Evolutionary conservation across 257 asterid genomes (phyloP), one percentile per base, ranked within the genome.

Genomic region (Primulina huaijiensis): DNA sequence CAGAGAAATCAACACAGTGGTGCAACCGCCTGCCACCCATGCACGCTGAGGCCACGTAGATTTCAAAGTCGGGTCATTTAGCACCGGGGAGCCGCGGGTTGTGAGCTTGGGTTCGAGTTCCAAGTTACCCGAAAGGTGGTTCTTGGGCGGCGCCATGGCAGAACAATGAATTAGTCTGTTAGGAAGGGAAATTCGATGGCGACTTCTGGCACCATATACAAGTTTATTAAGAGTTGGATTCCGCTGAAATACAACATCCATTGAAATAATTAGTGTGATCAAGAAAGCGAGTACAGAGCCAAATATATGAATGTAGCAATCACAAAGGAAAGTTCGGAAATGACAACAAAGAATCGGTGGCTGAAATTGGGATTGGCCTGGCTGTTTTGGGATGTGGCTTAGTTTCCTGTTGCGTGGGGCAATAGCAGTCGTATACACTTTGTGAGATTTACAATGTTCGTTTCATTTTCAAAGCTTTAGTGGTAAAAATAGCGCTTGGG

Each of bases 11-110:
- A 87, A 78, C 64, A 92, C 89, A 61, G 96, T 83, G 75, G 87
- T 77, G 89, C 95, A 87, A 2, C 97, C 97, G 9, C 84, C 70
- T 0, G 88, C 83, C 8, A 87, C 72, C 97, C 96, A 92, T 0
- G 93, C 92, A 5, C 95, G 89, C 75, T 88, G 97, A 37, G 93
- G 38, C 98, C 97, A 87, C 0, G 89, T 86, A 6, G 97, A 92
- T 74, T 82, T 74, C 62, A 88, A 68, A 8, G 84, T 68, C 0
- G 83, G 86, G 70, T 87, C 96, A 37, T 83, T 76, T 5, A 80
- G 72, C 62, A 73, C 46, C 0, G 79, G 80, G 8, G 86, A 78
- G 23, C 34, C 34, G 6, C 78, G 67, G 27, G 74, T 65, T 52
- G 81, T 58, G 37, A 71, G 72, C 21, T 61, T 19, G 1, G 68